Evolutionary conservation across 2,329 filamentous ascomycete genomes (phyloP), one percentile per base, ranked within the genome.

Genomic region (Rhynchosporium graminicola): DNA sequence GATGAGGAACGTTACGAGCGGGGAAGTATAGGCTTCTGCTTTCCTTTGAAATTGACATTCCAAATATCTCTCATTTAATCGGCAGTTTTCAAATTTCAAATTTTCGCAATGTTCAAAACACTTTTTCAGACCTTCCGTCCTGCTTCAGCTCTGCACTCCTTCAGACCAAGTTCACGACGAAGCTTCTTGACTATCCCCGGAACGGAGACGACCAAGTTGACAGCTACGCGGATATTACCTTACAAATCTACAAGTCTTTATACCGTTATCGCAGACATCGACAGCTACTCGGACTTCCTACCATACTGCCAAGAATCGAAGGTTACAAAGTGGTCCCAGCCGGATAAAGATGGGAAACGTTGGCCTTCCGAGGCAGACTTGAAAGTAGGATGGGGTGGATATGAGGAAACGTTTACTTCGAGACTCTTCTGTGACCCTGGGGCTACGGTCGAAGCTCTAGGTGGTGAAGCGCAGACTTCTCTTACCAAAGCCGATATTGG

Each of bases 271-370:
- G 87, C 92, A 77, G 92, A 97, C 76, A 87, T 99, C 67, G 85
- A 91, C 76, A 86, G 86, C 66, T 99, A 99, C 83, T 80, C 83
- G 43, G 76, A 80, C 68, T 99, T 98, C 81, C 85, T 99, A n/a
- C 95, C 95, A 10, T 97, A 96, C 83, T 96, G 94, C 78, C 83
- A 85, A 48, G 81, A 80, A 51, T 93, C 90, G 43, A 83, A 81
- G 64, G 92, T 98, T 46, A 97, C 92, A 1, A 80, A 82, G 63
- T 92, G 89, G 83, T 88, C 90, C 6, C 59, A 74, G 12, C 80
- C 84, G 8, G 80, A 84, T 71, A 64, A 77, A 31, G 73, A 77
- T 1, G 68, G 68, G 57, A 77, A 77, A 33, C 77, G 76, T 48
- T 90, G 85, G 81, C 95, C 95, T 0, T 83, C 87, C 33, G 83